Evolutionary conservation across 805 yeast genomes (phyloP), one percentile per base, ranked within the genome.

Genomic region (Zygosaccharomyces pseudorouxii): DNA sequence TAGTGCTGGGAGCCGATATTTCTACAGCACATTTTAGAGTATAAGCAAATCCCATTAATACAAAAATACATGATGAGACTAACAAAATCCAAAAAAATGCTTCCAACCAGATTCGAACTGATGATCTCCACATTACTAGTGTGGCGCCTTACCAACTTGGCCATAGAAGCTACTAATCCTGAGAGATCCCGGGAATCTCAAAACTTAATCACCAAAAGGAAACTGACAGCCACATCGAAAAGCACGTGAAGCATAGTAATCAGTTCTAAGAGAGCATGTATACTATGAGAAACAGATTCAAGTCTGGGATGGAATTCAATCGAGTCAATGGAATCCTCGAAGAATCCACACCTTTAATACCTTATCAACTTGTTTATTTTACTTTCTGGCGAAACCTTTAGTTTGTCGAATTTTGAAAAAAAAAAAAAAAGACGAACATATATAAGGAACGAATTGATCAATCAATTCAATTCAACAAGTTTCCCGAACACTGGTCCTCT

Each of bases 111-210:
- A 79, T 71, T 80, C 75, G 84, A 80, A 79, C 84, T 79, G 84
- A 82, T 80, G 87, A 81, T 82, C 86, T 81, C 81, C 80, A 82
- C 87, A 82, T 82, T 82, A 82, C 87, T 81, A 82, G 87, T 82
- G 87, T 82, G 81, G 81, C 87, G 87, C 88, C 85, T 83, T 81
- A 82, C 87, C 87, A 80, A 73, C 78, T 76, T 75, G 79, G 80
- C 80, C 79, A 75, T 75, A 75, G 71, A 74, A 76, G 78, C 77
- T 27, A 27, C 10, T 10, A 27, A 27, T 27, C 6, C 29, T 27
- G 29, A 27, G 29, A 27, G 9, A 7, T 27, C 29, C 6, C 10
- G 6, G 6, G 10, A 27, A 10, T 27, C 29, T 27, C 29, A 27
- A 27, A n/a, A n/a, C n/a, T n/a, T 27, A 27, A 27, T 27, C 10